These are phyloP conservation scores for Moringa oleifera DNA, from an alignment of 345 rosid genomes.

Conservation along the genomic window DNA sequence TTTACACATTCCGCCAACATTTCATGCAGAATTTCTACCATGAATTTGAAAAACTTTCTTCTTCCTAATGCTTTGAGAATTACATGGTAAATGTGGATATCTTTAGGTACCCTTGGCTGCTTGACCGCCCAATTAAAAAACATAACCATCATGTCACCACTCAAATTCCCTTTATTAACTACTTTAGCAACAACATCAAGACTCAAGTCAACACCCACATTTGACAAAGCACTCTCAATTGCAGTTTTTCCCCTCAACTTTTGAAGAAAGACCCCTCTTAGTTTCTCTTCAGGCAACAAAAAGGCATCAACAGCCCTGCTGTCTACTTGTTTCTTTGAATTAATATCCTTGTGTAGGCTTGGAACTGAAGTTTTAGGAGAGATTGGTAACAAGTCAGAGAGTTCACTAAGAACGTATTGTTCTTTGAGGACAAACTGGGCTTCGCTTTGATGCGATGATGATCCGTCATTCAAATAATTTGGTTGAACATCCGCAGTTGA, in stretches of 20 bases:
- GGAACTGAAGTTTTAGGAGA: conserved; percentile 18
- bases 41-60: conserved; percentile 49
- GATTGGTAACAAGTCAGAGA: conserved; percentile 53
- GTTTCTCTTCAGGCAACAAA: conserved; percentile 63
- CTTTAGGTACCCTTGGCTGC: conserved; percentile 41
- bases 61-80: conserved; percentile 69
- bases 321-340: conserved; percentile 15
- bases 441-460: too few species aligned
- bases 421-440: conserved; percentile 28
- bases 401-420: conserved; percentile 43
- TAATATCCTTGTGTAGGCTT: conserved; percentile 2
- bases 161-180: conserved; percentile 56
- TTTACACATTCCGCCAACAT: conserved; percentile 34
- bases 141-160: conserved; percentile 63
- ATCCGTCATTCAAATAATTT: too few species aligned
- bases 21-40: conserved; percentile 39
- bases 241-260: conserved; percentile 54
- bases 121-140: conserved; percentile 76
- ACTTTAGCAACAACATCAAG: conserved; percentile 58
- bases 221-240: conserved; percentile 39
- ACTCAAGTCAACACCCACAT: conserved; percentile 43
- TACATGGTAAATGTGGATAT: conserved; percentile 41
- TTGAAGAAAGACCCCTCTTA: conserved; percentile 86
- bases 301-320: conserved; percentile 33
- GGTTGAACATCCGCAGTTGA: too few species aligned